A percentile compares a stretch with the other conserved stretches of the same genome.
These are phyloP conservation scores for Malassezia obtusa DNA, from an alignment of 1,284 basidiomycete species.

Conservation along the genomic window DNA sequence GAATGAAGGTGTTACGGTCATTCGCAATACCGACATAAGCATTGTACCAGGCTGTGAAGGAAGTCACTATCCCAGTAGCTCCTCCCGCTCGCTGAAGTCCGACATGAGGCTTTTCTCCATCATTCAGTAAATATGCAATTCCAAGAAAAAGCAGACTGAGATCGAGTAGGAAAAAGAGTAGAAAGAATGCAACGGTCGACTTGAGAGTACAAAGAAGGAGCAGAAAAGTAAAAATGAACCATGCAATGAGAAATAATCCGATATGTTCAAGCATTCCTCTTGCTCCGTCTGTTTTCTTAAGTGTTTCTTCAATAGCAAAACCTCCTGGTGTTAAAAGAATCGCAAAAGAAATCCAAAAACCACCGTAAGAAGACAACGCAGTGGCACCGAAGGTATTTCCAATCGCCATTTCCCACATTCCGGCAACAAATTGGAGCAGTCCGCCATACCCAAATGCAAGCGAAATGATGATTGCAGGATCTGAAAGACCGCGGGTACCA, in stretches of 20 bases:
- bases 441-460: constrained; percentile 56
- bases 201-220: constrained; percentile 31
- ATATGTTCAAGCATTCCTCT: constrained; percentile 21
- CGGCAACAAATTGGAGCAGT: constrained; percentile 59
- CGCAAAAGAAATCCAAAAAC: constrained; percentile 40
- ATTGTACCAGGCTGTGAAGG: constrained; percentile 48
- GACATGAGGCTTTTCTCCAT: constrained; percentile 13
- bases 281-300: constrained; percentile 21
- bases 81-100: constrained; percentile 20
- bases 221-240: constrained; percentile 44
- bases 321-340: constrained; percentile 38
- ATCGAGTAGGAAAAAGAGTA: constrained; percentile 65
- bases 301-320: constrained; percentile 15
- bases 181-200: constrained; percentile 45
- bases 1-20: constrained; percentile 13
- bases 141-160: constrained; percentile 52
- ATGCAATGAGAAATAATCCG: constrained; percentile 32
- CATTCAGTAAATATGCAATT: constrained; percentile 29
- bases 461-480: constrained; percentile 31
- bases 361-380: constrained; percentile 52
- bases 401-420: constrained; percentile 60
- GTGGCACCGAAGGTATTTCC: constrained; percentile 58
- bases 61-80: constrained; percentile 18
- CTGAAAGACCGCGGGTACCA: constrained; percentile 32
- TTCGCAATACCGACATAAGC: constrained; percentile 51